Conservation (phyloP, 805 yeast species). For the Metschnikowia corniflorae region DNA sequence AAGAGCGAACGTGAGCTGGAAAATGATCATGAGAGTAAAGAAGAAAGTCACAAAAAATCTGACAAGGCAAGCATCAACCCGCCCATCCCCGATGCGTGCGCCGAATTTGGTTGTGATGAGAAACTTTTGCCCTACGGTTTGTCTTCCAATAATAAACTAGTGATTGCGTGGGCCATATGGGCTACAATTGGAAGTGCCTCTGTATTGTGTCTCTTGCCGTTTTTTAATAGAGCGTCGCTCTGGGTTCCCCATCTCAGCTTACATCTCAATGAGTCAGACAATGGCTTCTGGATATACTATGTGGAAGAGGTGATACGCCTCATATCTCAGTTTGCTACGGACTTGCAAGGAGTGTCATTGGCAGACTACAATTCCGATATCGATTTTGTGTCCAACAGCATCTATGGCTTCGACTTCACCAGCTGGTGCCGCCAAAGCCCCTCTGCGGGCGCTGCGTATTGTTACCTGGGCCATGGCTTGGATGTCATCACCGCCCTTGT, state of each 20-base stretch:
- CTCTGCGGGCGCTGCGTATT: slow-evolving; percentile 15
- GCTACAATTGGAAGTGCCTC: slow-evolving; percentile 5
- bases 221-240: slow-evolving; percentile 12
- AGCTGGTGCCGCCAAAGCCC: slow-evolving; percentile 47
- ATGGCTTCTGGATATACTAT: slow-evolving; percentile 29
- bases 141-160: slow-evolving; percentile 5
- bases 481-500: slow-evolving; percentile 47
- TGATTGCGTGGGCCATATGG: slow-evolving; percentile 12
- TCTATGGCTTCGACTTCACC: slow-evolving; percentile 41
- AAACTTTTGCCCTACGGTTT: too few species aligned
- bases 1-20: too few species aligned
- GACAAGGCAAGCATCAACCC: too few species aligned
- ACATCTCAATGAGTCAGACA: slow-evolving; percentile 32
- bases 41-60: too few species aligned
- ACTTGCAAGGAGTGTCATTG: slow-evolving; percentile 23
- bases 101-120: too few species aligned
- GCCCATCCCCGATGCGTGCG: too few species aligned
- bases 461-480: slow-evolving; percentile 41
- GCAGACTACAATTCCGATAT: slow-evolving; percentile 11
- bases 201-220: slow-evolving; percentile 12
- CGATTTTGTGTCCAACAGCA: slow-evolving; percentile 25
- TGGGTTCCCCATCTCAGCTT: slow-evolving; percentile 41
- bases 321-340: slow-evolving; percentile 44
- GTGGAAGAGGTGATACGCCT: slow-evolving; percentile 42
- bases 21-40: too few species aligned